Evolutionary conservation across 1,284 basidiomycete genomes (phyloP).

Genomic region (Mycena citricolor): DNA sequence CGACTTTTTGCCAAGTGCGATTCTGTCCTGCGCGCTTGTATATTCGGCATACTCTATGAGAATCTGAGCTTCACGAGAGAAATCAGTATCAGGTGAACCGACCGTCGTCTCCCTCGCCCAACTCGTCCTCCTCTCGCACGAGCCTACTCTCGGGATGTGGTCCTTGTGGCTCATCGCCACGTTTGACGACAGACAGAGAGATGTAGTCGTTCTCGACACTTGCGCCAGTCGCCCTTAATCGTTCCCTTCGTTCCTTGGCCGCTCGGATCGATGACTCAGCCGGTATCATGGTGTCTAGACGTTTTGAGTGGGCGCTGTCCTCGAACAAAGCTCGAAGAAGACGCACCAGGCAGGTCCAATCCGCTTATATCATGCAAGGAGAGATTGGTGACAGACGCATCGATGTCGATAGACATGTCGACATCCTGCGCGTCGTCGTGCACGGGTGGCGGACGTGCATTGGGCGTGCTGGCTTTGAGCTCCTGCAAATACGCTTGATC

Average conservation of each 20-base stretch:
- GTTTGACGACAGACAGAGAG: constrained; percentile 69
- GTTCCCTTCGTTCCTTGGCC: constrained; percentile 79
- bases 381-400: constrained; percentile 35
- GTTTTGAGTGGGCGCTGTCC: constrained; percentile 6
- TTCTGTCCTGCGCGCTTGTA: constrained; percentile 84
- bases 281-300: constrained; percentile 58
- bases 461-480: constrained; percentile 79
- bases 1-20: constrained; percentile 85
- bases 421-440: constrained; percentile 44
- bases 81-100: constrained; percentile 26
- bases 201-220: constrained; percentile 76
- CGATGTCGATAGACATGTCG: constrained; percentile 53
- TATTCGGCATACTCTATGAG: constrained; percentile 81
- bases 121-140: constrained; percentile 88
- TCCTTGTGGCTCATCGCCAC: constrained; percentile 54
- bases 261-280: constrained; percentile 74
- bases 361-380: constrained; percentile 34
- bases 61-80: neutral
- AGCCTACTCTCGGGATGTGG: constrained; percentile 91
- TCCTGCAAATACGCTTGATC: constrained; percentile 78
- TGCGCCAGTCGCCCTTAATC: constrained; percentile 46
- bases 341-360: constrained; percentile 41
- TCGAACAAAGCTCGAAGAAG: neutral
- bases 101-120: constrained; percentile 94
- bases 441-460: constrained; percentile 48